These are phyloP conservation scores for Annulohypoxylon bovei DNA, from an alignment of 495 filamentous ascomycete species.

Conservation along the genomic window DNA sequence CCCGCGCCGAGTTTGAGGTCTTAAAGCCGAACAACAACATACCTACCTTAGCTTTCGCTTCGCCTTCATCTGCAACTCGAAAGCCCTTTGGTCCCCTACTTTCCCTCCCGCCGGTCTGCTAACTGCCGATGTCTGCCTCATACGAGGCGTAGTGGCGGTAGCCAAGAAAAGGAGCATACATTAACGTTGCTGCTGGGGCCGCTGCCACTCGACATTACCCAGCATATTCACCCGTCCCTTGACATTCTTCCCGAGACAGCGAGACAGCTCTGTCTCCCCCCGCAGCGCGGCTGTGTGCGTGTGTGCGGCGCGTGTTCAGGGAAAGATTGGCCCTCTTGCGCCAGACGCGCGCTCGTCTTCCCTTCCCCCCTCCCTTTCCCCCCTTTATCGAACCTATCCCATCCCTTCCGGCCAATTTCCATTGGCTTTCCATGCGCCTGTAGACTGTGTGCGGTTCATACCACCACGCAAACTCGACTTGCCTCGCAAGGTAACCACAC, in stretches of 20 bases:
- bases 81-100: background rate
- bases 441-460: slow-evolving; percentile 11
- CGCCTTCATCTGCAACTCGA: slow-evolving; percentile 14
- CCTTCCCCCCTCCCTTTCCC: background rate
- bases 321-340: slow-evolving; percentile 33
- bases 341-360: slow-evolving; percentile 37
- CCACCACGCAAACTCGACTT: slow-evolving; percentile 7
- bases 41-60: slow-evolving; percentile 21
- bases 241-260: slow-evolving; percentile 33
- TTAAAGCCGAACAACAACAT: slow-evolving; percentile 12
- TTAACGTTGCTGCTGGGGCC: slow-evolving; percentile 27
- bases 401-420: slow-evolving; percentile 20
- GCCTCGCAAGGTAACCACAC: slow-evolving; percentile 22
- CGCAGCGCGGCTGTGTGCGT: slow-evolving; percentile 35
- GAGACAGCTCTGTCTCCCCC: slow-evolving; percentile 15
- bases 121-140: slow-evolving; percentile 42
- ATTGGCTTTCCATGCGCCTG: slow-evolving; percentile 39
- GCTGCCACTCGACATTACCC: slow-evolving; percentile 40
- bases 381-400: slow-evolving; percentile 13
- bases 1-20: slow-evolving; percentile 15
- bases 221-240: slow-evolving; percentile 39
- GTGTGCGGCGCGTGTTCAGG: slow-evolving; percentile 27
- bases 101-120: slow-evolving; percentile 5
- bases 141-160: slow-evolving; percentile 33
- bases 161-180: slow-evolving; percentile 34